Evolutionary conservation across 805 yeast species (phyloP).

Genomic region (Starmerella davenportii): DNA sequence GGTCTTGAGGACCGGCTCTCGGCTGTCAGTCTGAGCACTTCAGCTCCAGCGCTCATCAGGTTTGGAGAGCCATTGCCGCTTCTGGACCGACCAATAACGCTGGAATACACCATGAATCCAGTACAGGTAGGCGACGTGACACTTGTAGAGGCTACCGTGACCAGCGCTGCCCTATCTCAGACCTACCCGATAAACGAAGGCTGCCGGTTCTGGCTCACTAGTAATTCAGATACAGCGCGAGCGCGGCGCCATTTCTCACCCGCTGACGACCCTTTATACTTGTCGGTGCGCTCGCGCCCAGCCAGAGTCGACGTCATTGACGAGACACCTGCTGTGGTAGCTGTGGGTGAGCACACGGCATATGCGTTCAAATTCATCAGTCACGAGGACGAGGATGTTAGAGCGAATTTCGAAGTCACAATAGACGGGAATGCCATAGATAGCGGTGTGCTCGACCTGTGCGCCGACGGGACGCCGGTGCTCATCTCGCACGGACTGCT

Average conservation of each 20-base stretch:
- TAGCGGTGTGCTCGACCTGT: neutral
- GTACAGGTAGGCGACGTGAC: slow-evolving; percentile 17
- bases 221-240: slow-evolving; percentile 1
- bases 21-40: no score
- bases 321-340: slow-evolving; percentile 12
- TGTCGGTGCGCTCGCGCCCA: slow-evolving; percentile 19
- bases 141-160: no score
- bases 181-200: slow-evolving; percentile 1
- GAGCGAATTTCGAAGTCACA: slow-evolving; percentile 7
- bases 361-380: slow-evolving; percentile 13
- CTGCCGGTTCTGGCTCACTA: slow-evolving; percentile 5
- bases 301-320: slow-evolving; percentile 15
- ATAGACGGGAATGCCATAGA: neutral
- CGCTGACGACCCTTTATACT: slow-evolving; percentile 1
- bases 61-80: no score
- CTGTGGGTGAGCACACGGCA: slow-evolving; percentile 18
- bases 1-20: no score
- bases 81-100: slow-evolving; percentile 15
- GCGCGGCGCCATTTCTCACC: slow-evolving; percentile 8
- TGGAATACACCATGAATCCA: slow-evolving; percentile 18
- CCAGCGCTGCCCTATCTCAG: no score
- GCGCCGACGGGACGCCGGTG: neutral
- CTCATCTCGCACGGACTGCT: slow-evolving; percentile 2
- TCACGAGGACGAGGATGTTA: slow-evolving; percentile 17
- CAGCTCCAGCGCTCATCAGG: no score